A percentile compares a stretch with the other conserved stretches of the same genome.
Conservation (phyloP, 768 basidiomycete genomes). For the Chalciporus pseudorubinellus region DNA sequence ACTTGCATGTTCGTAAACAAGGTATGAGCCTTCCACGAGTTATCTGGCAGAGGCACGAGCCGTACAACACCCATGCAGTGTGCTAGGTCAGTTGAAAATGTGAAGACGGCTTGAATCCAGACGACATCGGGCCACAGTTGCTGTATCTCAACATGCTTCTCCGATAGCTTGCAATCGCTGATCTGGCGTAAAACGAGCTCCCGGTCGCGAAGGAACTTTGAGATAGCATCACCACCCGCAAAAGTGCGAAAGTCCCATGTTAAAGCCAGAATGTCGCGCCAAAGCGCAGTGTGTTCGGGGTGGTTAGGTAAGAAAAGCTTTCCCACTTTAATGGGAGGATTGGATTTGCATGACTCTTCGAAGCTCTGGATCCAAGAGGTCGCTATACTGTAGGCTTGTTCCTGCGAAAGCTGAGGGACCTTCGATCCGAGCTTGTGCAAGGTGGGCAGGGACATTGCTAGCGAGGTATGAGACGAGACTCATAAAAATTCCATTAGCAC, state of each 20-base stretch:
- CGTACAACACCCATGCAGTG: conserved; percentile 5
- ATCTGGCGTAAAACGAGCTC: conserved; percentile 17
- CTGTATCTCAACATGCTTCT: conserved; percentile 13
- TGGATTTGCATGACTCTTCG: not conserved
- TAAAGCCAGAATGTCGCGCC: conserved; percentile 28
- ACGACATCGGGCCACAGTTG: conserved; percentile 49
- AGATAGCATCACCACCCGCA: conserved; percentile 34
- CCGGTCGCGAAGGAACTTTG: conserved; percentile 33
- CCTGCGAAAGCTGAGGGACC: not conserved
- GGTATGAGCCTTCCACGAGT: conserved; percentile 56
- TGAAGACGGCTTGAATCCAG: conserved; percentile 34
- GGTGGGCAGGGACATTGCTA: not conserved
- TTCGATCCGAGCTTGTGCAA: not conserved
- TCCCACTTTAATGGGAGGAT: not conserved
- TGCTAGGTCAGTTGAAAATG: conserved; percentile 1
- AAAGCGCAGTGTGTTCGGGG: not conserved
- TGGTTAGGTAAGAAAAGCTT: not conserved
- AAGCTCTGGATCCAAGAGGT: conserved; percentile 2
- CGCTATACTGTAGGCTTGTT: not conserved
- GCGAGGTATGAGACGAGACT: not conserved
- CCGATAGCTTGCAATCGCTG: not conserved
- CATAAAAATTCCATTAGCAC: not conserved
- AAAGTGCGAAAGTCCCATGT: conserved; percentile 55
- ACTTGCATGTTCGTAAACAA: conserved; percentile 57
- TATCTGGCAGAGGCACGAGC: conserved; percentile 39